Evolutionary conservation across 805 yeast genomes (phyloP).

Genomic region (Candida methanosorbosa): DNA sequence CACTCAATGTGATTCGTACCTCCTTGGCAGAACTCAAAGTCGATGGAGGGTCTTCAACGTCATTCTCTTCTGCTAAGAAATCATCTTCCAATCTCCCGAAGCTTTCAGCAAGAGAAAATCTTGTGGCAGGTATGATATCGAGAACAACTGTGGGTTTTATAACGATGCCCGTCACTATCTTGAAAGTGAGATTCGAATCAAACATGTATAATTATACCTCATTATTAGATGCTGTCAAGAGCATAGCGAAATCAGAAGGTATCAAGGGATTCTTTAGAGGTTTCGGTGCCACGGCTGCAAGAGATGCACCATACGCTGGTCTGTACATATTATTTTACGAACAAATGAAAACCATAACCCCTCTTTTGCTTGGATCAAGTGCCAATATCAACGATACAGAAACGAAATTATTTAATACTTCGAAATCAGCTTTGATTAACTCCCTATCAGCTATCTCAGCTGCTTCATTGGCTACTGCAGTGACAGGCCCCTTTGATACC

Average conservation of each 20-base stretch:
- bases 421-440: conserved; percentile 43
- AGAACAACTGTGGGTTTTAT: conserved; percentile 76
- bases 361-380: neutral
- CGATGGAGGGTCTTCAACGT: neutral
- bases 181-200: conserved; percentile 87
- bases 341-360: conserved; percentile 39
- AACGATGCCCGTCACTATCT: conserved; percentile 91
- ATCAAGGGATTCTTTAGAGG: conserved; percentile 76
- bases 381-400: neutral
- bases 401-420: conserved; percentile 6
- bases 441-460: conserved; percentile 70
- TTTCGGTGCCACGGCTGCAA: conserved; percentile 71
- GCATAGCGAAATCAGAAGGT: conserved; percentile 47
- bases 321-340: conserved; percentile 83
- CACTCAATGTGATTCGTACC: conserved; percentile 54
- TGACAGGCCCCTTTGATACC: conserved; percentile 94
- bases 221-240: conserved; percentile 46
- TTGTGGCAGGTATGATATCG: conserved; percentile 68
- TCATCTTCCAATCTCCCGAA: conserved; percentile 54
- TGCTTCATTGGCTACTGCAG: conserved; percentile 70
- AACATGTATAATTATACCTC: conserved; percentile 63
- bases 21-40: conserved; percentile 29
- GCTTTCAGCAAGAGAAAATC: conserved; percentile 59
- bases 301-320: conserved; percentile 98
- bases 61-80: conserved; percentile 3